phyloP scores from a whole-genome alignment of 106 monocot species.

The Xerophyta viscosa region DNA sequence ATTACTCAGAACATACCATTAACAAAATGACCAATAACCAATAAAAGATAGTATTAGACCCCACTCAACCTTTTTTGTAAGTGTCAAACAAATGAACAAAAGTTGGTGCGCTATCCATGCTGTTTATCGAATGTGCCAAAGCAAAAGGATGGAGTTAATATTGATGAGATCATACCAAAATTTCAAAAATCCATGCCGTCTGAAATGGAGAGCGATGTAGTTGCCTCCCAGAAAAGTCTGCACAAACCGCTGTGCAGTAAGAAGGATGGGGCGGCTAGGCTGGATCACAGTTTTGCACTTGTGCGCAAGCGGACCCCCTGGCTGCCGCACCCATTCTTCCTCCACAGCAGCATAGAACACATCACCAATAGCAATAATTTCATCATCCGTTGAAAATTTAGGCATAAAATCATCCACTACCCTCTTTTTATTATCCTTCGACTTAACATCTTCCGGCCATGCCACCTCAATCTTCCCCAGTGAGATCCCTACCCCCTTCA shows the following conservation, averaged over 20 bases:
- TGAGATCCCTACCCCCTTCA: conserved; percentile 61
- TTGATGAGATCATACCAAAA: conserved; percentile 59
- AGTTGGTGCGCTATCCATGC: too few relatives aligned
- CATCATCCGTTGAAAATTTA: conserved; percentile 68
- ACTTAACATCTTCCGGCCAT: conserved; percentile 85
- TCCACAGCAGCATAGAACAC: conserved; percentile 95
- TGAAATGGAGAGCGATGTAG: conserved; percentile 87
- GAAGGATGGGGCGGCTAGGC: conserved; percentile 59
- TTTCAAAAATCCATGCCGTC: conserved; percentile 91
- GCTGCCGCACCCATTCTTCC: conserved; percentile 90
- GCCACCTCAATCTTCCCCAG: conserved; percentile 63
- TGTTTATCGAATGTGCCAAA: not conserved
- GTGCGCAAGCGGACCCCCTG: conserved; percentile 85
- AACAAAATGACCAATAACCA: too few relatives aligned
- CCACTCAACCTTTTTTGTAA: too few relatives aligned
- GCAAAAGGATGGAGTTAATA: not conserved
- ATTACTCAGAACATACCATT: too few relatives aligned
- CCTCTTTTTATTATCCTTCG: conserved; percentile 56
- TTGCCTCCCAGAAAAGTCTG: conserved; percentile 97
- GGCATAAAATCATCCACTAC: conserved; percentile 47
- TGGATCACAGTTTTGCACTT: conserved; percentile 71
- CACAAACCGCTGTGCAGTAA: conserved; percentile 85
- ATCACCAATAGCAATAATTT: conserved; percentile 91
- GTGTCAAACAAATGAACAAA: too few relatives aligned
- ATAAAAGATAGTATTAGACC: too few relatives aligned